Evolutionary conservation across 176 grass and related monocot genomes (phyloP), one percentile per base, ranked within the genome.

Genomic region (Ampelocalamus luodianensis): DNA sequence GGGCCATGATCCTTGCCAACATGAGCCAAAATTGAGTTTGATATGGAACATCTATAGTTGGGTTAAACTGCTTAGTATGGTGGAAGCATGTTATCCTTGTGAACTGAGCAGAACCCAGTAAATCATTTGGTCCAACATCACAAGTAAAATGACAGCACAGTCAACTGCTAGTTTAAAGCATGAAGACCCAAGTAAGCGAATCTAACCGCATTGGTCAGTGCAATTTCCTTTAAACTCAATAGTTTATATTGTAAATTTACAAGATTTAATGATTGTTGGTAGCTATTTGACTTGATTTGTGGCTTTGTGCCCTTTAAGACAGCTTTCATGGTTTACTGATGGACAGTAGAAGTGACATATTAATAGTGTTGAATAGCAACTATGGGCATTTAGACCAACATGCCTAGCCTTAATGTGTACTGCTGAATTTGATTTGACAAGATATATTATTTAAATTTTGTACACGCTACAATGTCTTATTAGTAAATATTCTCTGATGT

Each of bases 41-140:
- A 4, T 37, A 70, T 50, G 49, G 49, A 50, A 50, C 49, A 17
- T 15, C 49, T 50, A 23, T 59, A 44, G 12, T 17, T 48, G 39
- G 32, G 44, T 65, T 39, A 14, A 80, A 51, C 8, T 67, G 32
- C 78, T 39, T 69, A 27, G 56, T 55, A 81, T 40, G 51, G 34
- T 15, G 65, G 3, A 55, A 69, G 61, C n/a, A 56, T 12, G 5
- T 34, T 50, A 44, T 18, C 65, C 23, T 79, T 49, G 15, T 79
- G 23, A 43, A 58, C 38, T 48, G 32, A 81, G 46, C 4, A 29
- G 36, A 23, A 69, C 4, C n/a, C 37, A 23, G 34, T 26, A 55
- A 55, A 81, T 71, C 50, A 70, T 69, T 71, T 58, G 14, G 49
- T 80, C 45, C 46, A 68, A 80, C 48, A 68, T 16, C 49, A 50